A percentile compares a stretch with the other conserved stretches of the same genome.
Evolutionary conservation across 1,284 basidiomycete genomes (phyloP).

Genomic region (Ustilago tritici): DNA sequence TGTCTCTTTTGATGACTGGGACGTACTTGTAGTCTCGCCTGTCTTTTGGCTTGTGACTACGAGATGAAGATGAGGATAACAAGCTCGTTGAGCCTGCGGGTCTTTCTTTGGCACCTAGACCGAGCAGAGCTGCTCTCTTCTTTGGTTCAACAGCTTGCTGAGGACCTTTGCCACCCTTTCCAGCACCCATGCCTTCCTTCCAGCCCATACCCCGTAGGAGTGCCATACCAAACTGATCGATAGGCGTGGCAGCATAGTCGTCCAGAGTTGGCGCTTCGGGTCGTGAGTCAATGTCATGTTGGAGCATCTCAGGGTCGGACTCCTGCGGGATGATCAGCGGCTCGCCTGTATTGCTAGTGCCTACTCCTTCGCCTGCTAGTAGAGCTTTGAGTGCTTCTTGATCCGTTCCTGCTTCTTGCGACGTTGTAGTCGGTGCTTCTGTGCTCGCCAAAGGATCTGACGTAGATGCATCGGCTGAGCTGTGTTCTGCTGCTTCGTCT

Average conservation of each 20-base stretch:
- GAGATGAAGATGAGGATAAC: conserved; percentile 70
- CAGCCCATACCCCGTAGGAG: conserved; percentile 97
- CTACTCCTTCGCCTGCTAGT: conserved; percentile 27
- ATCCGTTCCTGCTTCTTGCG: conserved; percentile 23
- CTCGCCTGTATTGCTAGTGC: neutral
- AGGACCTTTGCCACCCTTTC: conserved; percentile 61
- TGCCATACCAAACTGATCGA: conserved; percentile 92
- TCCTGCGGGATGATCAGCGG: conserved; percentile 52
- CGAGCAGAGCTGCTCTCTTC: conserved; percentile 60
- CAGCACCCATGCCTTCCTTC: conserved; percentile 82
- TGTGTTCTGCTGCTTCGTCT: neutral
- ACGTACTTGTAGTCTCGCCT: conserved; percentile 79
- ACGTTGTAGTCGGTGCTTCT: neutral
- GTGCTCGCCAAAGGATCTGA: neutral
- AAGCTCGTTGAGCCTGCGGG: conserved; percentile 11
- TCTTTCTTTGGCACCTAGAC: conserved; percentile 66
- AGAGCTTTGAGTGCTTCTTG: conserved; percentile 53
- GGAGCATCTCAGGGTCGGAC: conserved; percentile 56
- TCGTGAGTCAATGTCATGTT: conserved; percentile 58
- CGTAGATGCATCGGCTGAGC: neutral
- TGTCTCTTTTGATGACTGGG: conserved; percentile 78
- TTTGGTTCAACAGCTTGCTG: conserved; percentile 59
- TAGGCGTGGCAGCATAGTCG: conserved; percentile 90
- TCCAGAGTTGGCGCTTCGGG: conserved; percentile 76
- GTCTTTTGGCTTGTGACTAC: conserved; percentile 68